Base-by-base conservation (phyloP, 495 filamentous ascomycete genomes). In the Aspergillus steynii region DNA sequence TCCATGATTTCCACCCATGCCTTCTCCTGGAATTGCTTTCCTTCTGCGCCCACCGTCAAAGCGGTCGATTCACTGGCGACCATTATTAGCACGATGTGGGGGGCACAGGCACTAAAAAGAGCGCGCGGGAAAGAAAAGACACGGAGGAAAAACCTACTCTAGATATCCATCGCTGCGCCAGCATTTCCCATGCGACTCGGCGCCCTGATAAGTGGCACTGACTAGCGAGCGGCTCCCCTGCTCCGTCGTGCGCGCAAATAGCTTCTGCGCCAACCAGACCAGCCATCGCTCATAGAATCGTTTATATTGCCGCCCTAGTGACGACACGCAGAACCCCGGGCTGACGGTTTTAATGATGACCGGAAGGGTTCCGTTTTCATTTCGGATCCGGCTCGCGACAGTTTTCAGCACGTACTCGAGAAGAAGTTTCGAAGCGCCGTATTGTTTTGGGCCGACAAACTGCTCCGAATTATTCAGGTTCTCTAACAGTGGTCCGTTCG, bases 181-280 rank as follows among this genome's bases (percentile, higher is more conserved):
- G 58, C 79, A 79, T 62, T 63, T 74, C 0, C 83, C 83, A 58
- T 82, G 77, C 28, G 79, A 78, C 55, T 84, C 82, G 1, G 61
- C 59, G 0, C 80, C 83, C 53, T 82, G 70, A 27, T 73, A 66
- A 3, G 79, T 80, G 1, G 76, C 82, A 56, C 80, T 82, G n/a
- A 84, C 80, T 26, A 85, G 58, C 14, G 76, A 77, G 25, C 83
- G 73, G 53, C 76, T 76, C 2, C 83, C 83, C 48, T 80, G 73
- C 60, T 86, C 83, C 0, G 78, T 66, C 2, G 74, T 80, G 2
- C 82, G 72, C 6, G 76, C 81, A 67, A 83, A 77, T 4, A 83
- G 49, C 55, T 65, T 71, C 45, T 74, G 71, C 47, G 71, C 61
- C 20, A 79, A n/a, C 71, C 73, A 76, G 2, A 73, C 64, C 2